Base-by-base conservation (phyloP, 78 protist genomes). In the Protostelium mycophagum region DNA sequence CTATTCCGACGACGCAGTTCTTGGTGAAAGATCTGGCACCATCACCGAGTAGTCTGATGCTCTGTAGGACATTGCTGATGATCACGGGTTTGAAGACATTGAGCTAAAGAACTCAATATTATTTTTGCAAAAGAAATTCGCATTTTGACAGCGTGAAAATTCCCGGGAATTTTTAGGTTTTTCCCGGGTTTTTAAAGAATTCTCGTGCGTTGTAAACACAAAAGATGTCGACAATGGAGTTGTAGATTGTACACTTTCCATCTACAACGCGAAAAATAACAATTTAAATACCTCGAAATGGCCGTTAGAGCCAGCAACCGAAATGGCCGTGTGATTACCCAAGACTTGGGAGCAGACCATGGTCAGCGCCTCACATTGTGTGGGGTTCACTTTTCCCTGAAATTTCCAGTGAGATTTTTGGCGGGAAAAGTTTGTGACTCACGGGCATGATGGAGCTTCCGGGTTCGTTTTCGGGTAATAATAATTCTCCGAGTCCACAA, bases 71-170 rank as follows among this genome's bases (percentile, higher is more conserved):
- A 37, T 93, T 95, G 38, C 83, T 16, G 34, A 94, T 88, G 84
- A 98, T 97, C 87, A 97, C 88, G 31, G 99, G 99, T 90, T 96
- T 97, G 96, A 95, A 97, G 36, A 97, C 99, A 84, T 98, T 98
- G 86, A 98, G 92, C 91, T 97, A n/a, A n/a, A n/a, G n/a, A n/a
- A n/a, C n/a, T n/a, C n/a, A n/a, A n/a, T n/a, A n/a, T n/a, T n/a
- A n/a, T n/a, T n/a, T n/a, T n/a, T n/a, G n/a, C n/a, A n/a, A n/a
- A n/a, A n/a, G n/a, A n/a, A n/a, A n/a, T n/a, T n/a, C n/a, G n/a
- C n/a, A n/a, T n/a, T n/a, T n/a, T n/a, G n/a, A n/a, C n/a, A n/a
- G n/a, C n/a, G n/a, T n/a, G n/a, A n/a, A n/a, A n/a, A n/a, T n/a
- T n/a, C n/a, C n/a, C n/a, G n/a, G n/a, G n/a, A n/a, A n/a, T n/a